Evolutionary conservation across 345 rosid genomes (phyloP).

Genomic region (Dovyalis caffra): DNA sequence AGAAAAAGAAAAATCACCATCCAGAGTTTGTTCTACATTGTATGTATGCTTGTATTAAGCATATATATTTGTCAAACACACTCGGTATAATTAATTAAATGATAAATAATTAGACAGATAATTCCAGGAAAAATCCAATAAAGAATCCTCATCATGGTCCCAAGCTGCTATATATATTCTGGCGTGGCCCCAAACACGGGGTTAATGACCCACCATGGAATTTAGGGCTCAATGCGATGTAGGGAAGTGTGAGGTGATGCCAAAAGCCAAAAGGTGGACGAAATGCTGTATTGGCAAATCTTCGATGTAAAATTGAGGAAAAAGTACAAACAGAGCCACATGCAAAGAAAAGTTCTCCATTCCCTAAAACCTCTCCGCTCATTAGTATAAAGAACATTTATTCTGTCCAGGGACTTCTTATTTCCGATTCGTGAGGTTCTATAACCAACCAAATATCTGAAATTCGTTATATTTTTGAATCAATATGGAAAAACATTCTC

Average conservation of each 20-base stretch:
- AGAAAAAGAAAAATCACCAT: too few species aligned
- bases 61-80: background rate
- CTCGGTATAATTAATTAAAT: background rate
- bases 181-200: slow-evolving; percentile 30
- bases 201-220: slow-evolving; percentile 19
- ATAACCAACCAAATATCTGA: too few species aligned
- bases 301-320: slow-evolving; percentile 5
- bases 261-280: slow-evolving; percentile 2
- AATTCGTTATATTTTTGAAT: too few species aligned
- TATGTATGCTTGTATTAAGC: background rate
- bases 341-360: slow-evolving; percentile 8
- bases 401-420: too few species aligned
- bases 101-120: background rate
- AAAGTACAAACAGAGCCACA: slow-evolving; percentile 24
- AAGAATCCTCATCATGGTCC: slow-evolving; percentile 20
- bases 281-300: background rate
- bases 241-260: background rate
- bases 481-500: too few species aligned
- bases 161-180: background rate
- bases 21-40: background rate
- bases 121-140: background rate
- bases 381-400: too few species aligned
- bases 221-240: slow-evolving; percentile 11
- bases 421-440: too few species aligned
- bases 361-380: too few species aligned